Percentiles rank a stretch among this genome's conserved stretches.
Conservation (phyloP, 1,284 basidiomycete genomes). For the Pterulicium gracile region DNA sequence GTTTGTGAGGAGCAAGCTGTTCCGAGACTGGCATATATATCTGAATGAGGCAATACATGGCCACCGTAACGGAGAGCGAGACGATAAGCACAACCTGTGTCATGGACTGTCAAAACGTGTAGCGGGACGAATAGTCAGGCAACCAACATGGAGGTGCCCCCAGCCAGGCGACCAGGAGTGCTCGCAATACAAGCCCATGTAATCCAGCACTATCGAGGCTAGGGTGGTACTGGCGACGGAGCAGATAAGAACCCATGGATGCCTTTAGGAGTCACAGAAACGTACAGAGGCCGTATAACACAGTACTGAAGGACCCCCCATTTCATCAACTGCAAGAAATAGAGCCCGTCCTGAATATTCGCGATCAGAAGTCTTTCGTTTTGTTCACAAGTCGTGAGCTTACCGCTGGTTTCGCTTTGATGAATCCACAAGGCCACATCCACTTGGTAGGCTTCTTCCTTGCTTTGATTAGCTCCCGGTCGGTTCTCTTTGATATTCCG, state of each 20-base stretch:
- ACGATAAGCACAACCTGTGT: conserved; percentile 50
- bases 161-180: conserved; percentile 58
- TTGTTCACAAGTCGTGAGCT: conserved; percentile 7
- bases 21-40: conserved; percentile 52
- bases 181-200: conserved; percentile 62
- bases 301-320: conserved; percentile 78
- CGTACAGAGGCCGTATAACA: conserved; percentile 52
- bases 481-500: conserved; percentile 43
- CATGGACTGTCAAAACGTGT: neutral
- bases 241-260: conserved; percentile 1
- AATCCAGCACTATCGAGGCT: conserved; percentile 52
- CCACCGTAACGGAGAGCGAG: conserved; percentile 65
- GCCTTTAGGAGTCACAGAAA: conserved; percentile 7
- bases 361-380: no score
- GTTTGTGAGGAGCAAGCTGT: conserved; percentile 48
- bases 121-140: neutral
- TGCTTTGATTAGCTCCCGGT: conserved; percentile 28
- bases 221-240: conserved; percentile 41
- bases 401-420: conserved; percentile 53
- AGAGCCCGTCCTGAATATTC: conserved; percentile 43
- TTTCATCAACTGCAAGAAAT: conserved; percentile 72
- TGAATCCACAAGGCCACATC: conserved; percentile 59
- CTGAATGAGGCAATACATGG: conserved; percentile 77
- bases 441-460: conserved; percentile 45
- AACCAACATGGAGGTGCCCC: conserved; percentile 57